Evolutionary conservation across 805 yeast genomes (phyloP).

Genomic region (Starmerella potacharoeniae): DNA sequence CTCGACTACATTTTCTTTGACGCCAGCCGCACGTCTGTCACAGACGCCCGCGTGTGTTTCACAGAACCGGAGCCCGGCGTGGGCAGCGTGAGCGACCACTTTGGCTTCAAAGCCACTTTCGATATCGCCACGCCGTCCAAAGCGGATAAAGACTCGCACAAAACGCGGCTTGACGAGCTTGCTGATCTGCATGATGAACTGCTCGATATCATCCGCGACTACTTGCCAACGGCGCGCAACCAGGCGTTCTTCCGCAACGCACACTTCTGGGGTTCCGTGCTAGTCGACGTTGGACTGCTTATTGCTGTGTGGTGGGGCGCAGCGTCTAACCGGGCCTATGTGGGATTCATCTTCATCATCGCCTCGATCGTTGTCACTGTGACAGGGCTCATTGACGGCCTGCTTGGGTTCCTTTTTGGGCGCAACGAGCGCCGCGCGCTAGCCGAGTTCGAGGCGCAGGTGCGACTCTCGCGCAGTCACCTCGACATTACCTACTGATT

Average conservation of each 20-base stretch:
- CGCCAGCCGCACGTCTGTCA: constrained; percentile 38
- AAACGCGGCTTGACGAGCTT: not conserved
- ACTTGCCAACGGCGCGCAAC: constrained; percentile 42
- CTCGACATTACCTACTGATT: not conserved
- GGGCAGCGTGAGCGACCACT: constrained; percentile 86
- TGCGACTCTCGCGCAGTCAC: constrained; percentile 29
- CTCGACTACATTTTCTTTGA: constrained; percentile 83
- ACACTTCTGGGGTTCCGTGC: constrained; percentile 51
- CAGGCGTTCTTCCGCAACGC: constrained; percentile 54
- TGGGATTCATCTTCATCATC: constrained; percentile 54
- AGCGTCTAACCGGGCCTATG: constrained; percentile 41
- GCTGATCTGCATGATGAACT: constrained; percentile 39
- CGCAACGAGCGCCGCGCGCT: constrained; percentile 69
- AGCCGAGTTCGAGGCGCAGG: constrained; percentile 62
- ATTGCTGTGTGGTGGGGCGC: constrained; percentile 53
- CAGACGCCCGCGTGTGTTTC: constrained; percentile 60
- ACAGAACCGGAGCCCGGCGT: constrained; percentile 54
- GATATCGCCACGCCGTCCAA: not conserved
- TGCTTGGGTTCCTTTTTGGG: constrained; percentile 71
- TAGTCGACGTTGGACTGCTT: constrained; percentile 41
- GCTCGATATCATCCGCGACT: constrained; percentile 36
- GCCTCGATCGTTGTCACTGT: constrained; percentile 44
- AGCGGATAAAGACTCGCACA: not conserved
- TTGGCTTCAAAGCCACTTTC: constrained; percentile 42
- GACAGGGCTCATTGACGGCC: constrained; percentile 63